Evolutionary conservation across 257 asterid genomes (phyloP), one percentile per base, ranked within the genome.

Genomic region (Ophiorrhiza pumila): DNA sequence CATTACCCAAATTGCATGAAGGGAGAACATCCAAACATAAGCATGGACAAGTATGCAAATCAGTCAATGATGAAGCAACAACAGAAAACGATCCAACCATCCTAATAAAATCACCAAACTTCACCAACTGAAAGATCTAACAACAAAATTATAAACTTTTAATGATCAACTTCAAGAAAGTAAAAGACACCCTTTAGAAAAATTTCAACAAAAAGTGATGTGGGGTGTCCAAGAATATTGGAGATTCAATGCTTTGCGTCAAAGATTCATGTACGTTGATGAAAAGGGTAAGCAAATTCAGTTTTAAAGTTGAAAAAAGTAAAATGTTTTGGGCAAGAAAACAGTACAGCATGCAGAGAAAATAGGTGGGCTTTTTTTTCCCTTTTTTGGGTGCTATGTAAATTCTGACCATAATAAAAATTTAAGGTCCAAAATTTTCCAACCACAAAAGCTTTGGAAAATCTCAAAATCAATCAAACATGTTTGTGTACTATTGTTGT

Each of bases 81-180:
- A 83, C 84, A 61, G 87, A 85, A 12, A 84, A 83, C 34, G 87
- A 83, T 65, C 85, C 91, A 35, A 76, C 85, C 96, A 87, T 86
- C 68, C 71, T 77, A 47, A 22, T 45, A 34, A 71, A 56, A 65
- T 18, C 76, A 27, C 45, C 65, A 74, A 80, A 35, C 14, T 73
- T 42, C 58, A n/a, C 50, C 37, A 37, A n/a, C 39, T 6, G 53
- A n/a, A 17, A 5, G 9, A n/a, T 20, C 23, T 13, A 8, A 57
- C 29, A 18, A 45, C 56, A 20, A 39, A 23, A 1, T 34, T 72
- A 11, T 45, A 25, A 31, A 18, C 56, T 22, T 12, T 31, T 25
- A 2, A 45, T 3, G 60, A n/a, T 52, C 32, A 12, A 59, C 42
- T 47, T 65, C 56, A 65, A 73, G 76, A 76, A 61, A 78, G 11